phyloP scores from a whole-genome alignment of 352 stramenopile species.

The Bremia lactucae region DNA sequence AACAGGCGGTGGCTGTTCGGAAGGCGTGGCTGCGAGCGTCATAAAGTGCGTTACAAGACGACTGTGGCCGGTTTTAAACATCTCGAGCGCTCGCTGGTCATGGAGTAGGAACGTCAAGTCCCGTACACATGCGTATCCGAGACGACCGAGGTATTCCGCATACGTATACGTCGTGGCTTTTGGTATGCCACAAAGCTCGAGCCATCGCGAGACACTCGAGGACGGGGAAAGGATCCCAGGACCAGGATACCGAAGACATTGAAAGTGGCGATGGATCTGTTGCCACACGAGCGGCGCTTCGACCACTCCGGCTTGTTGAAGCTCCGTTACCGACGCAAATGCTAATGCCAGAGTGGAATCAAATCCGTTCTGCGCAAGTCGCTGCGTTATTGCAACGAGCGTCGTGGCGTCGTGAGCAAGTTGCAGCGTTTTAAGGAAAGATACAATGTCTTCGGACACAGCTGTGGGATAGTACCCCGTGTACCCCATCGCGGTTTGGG shows the following conservation, averaged over 20 bases:
- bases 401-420: slow-evolving; percentile 24
- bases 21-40: slow-evolving; percentile 19
- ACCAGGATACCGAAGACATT: slow-evolving; percentile 25
- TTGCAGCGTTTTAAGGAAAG: slow-evolving; percentile 42
- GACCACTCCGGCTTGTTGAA: slow-evolving; percentile 35
- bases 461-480: slow-evolving; percentile 7
- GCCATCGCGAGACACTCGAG: slow-evolving; percentile 50
- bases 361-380: slow-evolving; percentile 43
- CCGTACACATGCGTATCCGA: slow-evolving; percentile 46
- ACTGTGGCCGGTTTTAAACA: slow-evolving; percentile 37
- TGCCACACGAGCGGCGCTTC: slow-evolving; percentile 43
- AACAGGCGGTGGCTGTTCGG: slow-evolving; percentile 11
- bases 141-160: slow-evolving; percentile 38
- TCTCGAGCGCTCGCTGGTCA: slow-evolving; percentile 31
- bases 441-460: slow-evolving; percentile 22
- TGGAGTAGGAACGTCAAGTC: slow-evolving; percentile 51
- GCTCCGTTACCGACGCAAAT: slow-evolving; percentile 35
- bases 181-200: slow-evolving; percentile 44
- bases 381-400: slow-evolving; percentile 23
- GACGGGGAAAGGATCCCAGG: slow-evolving; percentile 25
- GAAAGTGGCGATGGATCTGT: slow-evolving; percentile 35
- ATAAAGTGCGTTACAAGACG: slow-evolving; percentile 38
- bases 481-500: too few relatives aligned
- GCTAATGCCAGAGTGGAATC: slow-evolving; percentile 46
- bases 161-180: slow-evolving; percentile 37